Evolutionary conservation across 495 filamentous ascomycete genomes (phyloP).

Genomic region (Neurospora sp.): DNA sequence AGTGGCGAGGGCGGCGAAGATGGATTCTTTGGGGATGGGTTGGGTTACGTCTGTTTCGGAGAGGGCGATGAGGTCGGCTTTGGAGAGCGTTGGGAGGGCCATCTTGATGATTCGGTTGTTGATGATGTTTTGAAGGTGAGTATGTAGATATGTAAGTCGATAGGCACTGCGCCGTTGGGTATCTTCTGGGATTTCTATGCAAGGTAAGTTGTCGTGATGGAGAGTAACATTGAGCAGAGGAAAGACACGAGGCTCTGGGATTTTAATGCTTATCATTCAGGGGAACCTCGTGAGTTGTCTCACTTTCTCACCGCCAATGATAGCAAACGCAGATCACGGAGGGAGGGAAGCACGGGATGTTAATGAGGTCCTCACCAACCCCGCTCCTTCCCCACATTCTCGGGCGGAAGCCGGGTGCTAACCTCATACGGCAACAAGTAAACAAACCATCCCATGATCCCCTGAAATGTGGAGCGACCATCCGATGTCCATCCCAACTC

Average conservation of each 20-base stretch:
- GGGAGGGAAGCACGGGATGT: neutral
- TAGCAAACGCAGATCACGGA: neutral
- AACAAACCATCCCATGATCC: neutral
- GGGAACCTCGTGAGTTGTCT: neutral
- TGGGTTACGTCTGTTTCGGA: constrained; percentile 25
- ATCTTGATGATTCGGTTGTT: constrained; percentile 5
- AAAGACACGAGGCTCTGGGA: neutral
- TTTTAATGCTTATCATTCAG: neutral
- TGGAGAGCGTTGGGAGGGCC: constrained; percentile 10
- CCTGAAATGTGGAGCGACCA: neutral
- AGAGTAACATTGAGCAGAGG: neutral
- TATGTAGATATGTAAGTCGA: neutral
- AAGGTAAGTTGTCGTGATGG: neutral
- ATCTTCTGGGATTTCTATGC: neutral
- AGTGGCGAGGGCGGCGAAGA: constrained; percentile 23
- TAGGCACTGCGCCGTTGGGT: neutral
- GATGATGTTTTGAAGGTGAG: neutral
- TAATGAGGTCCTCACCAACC: neutral
- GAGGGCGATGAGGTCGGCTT: constrained; percentile 26
- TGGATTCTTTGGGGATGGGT: constrained; percentile 18
- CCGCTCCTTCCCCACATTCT: neutral
- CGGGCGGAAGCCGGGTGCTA: neutral
- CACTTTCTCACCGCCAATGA: neutral
- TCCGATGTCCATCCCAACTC: neutral
- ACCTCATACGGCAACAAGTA: neutral